Evolutionary conservation across 106 monocot species (phyloP).

Genomic region (Amphibolis antarctica): DNA sequence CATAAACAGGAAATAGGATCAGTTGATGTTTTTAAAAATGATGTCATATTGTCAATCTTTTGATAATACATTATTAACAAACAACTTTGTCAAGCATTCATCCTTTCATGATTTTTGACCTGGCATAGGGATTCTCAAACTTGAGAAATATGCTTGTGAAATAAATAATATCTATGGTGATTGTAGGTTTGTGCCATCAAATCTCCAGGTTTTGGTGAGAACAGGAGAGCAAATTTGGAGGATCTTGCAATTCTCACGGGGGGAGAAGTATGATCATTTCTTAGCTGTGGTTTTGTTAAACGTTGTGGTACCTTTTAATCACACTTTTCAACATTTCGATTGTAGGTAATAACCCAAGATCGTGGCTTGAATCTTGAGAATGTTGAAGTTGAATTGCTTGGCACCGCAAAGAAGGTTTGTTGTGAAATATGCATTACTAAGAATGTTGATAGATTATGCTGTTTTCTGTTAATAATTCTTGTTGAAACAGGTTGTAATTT

Average conservation of each 20-base stretch:
- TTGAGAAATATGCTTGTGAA: background rate
- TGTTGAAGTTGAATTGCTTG: slow-evolving; percentile 72
- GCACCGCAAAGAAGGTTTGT: slow-evolving; percentile 82
- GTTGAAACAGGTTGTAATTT: slow-evolving; percentile 41
- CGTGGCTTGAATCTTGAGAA: slow-evolving; percentile 57
- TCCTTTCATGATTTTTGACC: too few species aligned
- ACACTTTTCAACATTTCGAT: background rate
- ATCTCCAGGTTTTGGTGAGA: slow-evolving; percentile 96
- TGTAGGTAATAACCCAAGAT: slow-evolving; percentile 77
- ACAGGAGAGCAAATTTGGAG: slow-evolving; percentile 76
- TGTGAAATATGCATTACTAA: background rate
- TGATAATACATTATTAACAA: too few species aligned
- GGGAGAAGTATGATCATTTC: slow-evolving; percentile 49
- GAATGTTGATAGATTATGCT: background rate
- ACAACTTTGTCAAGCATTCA: too few species aligned
- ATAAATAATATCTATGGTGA: background rate
- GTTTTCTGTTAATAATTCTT: slow-evolving; percentile 2
- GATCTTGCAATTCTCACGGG: slow-evolving; percentile 89
- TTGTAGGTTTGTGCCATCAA: slow-evolving; percentile 83
- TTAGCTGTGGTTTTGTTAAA: background rate
- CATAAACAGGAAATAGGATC: background rate
- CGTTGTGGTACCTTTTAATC: background rate
- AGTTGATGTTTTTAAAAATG: background rate
- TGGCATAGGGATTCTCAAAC: too few species aligned
- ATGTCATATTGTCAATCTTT: too few species aligned